These are phyloP conservation scores for Cerrena zonata DNA, from an alignment of 1,284 basidiomycete genomes.

Conservation along the genomic window DNA sequence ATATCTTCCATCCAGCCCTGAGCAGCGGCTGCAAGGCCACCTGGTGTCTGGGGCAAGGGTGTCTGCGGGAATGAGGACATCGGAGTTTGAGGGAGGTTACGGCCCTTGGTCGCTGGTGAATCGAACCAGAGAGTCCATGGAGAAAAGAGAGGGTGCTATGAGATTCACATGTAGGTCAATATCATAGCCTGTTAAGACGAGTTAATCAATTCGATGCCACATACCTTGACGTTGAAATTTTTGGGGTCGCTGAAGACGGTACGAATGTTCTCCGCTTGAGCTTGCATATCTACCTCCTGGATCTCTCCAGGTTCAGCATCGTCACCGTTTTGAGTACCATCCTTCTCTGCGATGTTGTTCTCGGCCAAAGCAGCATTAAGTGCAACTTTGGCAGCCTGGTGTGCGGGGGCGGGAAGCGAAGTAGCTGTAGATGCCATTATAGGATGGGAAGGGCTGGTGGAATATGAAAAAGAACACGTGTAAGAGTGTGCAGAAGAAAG, in stretches of 20 bases:
- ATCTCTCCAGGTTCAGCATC: constrained; percentile 63
- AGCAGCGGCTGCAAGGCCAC: constrained; percentile 50
- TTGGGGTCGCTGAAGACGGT: constrained; percentile 88
- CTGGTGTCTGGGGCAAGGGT: constrained; percentile 61
- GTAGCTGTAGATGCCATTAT: constrained; percentile 32
- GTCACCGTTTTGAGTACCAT: constrained; percentile 29
- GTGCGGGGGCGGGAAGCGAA: constrained; percentile 50
- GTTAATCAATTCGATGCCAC: constrained; percentile 11
- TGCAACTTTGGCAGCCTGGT: constrained; percentile 70
- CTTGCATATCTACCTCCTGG: constrained; percentile 74
- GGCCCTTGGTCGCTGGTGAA: constrained; percentile 82
- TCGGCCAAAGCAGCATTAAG: constrained; percentile 64
- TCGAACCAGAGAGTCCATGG: constrained; percentile 98
- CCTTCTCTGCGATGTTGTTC: constrained; percentile 29
- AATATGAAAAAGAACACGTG: not conserved
- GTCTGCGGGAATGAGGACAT: constrained; percentile 74
- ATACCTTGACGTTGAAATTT: constrained; percentile 88
- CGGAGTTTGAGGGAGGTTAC: constrained; percentile 82
- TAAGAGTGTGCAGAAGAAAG: too few relatives aligned
- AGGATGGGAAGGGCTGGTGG: not conserved
- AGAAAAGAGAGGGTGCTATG: constrained; percentile 84
- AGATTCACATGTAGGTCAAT: constrained; percentile 4
- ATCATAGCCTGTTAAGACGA: not conserved
- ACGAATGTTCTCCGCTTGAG: constrained; percentile 74
- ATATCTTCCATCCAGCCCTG: constrained; percentile 97